A percentile compares a stretch with the other conserved stretches of the same genome.
These are phyloP conservation scores for Quercus tomentella DNA, from an alignment of 331 rosid species.

Conservation along the genomic window DNA sequence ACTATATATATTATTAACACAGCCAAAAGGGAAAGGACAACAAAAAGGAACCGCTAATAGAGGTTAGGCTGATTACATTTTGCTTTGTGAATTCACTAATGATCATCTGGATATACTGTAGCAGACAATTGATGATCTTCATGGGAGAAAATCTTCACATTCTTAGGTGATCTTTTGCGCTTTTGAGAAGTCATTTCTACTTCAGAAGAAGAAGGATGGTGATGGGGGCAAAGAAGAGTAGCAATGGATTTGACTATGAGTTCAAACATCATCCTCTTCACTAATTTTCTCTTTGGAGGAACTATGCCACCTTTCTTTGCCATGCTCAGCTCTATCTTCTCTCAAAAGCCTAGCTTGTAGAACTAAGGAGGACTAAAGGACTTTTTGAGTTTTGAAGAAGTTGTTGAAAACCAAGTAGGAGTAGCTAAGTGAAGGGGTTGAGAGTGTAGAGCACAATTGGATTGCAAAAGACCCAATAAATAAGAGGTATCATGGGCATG, in stretches of 20 bases:
- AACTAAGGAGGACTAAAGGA: no score
- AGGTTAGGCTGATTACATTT: no score
- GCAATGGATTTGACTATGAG: neutral
- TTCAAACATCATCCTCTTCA: slow-evolving; percentile 8
- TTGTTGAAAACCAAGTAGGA: no score
- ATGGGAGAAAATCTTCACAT: neutral
- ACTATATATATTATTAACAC: no score
- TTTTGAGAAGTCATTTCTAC: neutral
- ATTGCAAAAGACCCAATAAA: no score
- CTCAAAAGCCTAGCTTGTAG: no score
- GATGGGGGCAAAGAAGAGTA: neutral
- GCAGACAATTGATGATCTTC: neutral
- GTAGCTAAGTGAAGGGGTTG: no score
- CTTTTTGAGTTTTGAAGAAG: no score
- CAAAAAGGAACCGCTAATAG: no score
- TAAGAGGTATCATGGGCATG: no score
- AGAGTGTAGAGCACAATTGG: no score
- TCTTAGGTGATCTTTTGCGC: neutral
- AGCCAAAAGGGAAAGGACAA: no score
- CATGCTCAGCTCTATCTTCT: neutral
- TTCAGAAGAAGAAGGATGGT: neutral
- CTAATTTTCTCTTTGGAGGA: slow-evolving; percentile 17
- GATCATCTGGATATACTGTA: neutral
- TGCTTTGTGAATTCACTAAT: neutral
- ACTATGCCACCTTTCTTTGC: neutral